Evolutionary conservation across 495 filamentous ascomycete genomes (phyloP), one percentile per base, ranked within the genome.

Genomic region (Penicillium cataractarum): DNA sequence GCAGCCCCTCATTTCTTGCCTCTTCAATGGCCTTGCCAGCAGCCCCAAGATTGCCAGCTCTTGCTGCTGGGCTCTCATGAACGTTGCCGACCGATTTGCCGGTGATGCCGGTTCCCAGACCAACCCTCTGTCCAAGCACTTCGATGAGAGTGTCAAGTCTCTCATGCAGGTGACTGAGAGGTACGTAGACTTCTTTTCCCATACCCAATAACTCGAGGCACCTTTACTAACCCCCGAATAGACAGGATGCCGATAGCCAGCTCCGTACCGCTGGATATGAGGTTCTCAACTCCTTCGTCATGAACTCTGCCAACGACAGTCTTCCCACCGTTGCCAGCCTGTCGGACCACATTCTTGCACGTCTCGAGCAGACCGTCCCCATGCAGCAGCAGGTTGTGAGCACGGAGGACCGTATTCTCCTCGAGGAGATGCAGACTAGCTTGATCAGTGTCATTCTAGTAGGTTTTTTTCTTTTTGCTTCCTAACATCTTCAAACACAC

Each of bases 21-120:
- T 99, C n/a, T 98, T 99, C 77, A 87, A 85, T 49, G 95, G 94
- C 49, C 82, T 97, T 56, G 84, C 93, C 55, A 96, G 91, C 79
- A 94, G 91, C 72, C 89, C 94, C 44, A 97, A 96, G 82, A 98
- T 99, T 87, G 95, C 95, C 48, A 88, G 90, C 60, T 98, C 96
- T 21, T 98, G 96, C 85, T 99, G 95, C 79, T 98, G 96, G 94
- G 92, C 95, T 37, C 78, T 99, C 63, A 99, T 99, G 93, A 99
- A 97, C 72, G 87, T 99, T 62, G 94, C 94, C 26, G 95, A 98
- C 68, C 88, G 93, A 32, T 99, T 98, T 73, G 89, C 91, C 17
- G 91, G 91, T 22, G 92, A 97, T 32, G 79, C 82, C 44, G 91
- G 90, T 27, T 87, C 86, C 29, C 79, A 89, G 61, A 85, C 88